These are phyloP conservation scores for Ascobolus immersus DNA, from an alignment of 495 filamentous ascomycete genomes.

Conservation along the genomic window DNA sequence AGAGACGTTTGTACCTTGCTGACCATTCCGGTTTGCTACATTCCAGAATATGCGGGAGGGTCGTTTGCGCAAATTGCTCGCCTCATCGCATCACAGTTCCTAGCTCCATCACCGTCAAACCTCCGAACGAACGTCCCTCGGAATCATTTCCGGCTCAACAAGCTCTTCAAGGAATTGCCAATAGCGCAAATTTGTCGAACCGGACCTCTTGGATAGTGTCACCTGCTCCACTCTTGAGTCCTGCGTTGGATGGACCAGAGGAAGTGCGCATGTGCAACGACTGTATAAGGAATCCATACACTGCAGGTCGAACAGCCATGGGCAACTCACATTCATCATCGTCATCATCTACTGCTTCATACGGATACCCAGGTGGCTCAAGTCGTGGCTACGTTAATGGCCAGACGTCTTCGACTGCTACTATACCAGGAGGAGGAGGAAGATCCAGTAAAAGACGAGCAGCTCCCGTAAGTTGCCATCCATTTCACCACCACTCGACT, in stretches of 20 bases:
- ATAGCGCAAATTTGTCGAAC: neutral
- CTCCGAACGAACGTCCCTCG: slow-evolving; percentile 25
- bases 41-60: slow-evolving; percentile 67
- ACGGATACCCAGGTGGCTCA: too few species aligned
- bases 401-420: too few species aligned
- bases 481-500: too few species aligned
- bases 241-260: neutral
- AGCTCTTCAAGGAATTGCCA: neutral
- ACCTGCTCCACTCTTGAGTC: neutral
- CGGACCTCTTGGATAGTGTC: slow-evolving; percentile 5
- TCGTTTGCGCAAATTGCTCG: slow-evolving; percentile 77
- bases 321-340: too few species aligned
- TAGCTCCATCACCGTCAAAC: slow-evolving; percentile 71
- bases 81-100: slow-evolving; percentile 91
- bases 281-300: neutral
- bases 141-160: neutral
- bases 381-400: too few species aligned
- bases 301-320: neutral
- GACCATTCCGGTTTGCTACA: neutral
- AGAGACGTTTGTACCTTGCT: slow-evolving; percentile 5
- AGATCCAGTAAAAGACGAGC: too few species aligned
- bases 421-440: too few species aligned
- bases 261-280: neutral
- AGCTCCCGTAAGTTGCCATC: too few species aligned
- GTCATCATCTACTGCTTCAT: too few species aligned